Conservation (phyloP, 1,284 basidiomycete genomes). For the Cutaneotrichosporon curvatum region DNA sequence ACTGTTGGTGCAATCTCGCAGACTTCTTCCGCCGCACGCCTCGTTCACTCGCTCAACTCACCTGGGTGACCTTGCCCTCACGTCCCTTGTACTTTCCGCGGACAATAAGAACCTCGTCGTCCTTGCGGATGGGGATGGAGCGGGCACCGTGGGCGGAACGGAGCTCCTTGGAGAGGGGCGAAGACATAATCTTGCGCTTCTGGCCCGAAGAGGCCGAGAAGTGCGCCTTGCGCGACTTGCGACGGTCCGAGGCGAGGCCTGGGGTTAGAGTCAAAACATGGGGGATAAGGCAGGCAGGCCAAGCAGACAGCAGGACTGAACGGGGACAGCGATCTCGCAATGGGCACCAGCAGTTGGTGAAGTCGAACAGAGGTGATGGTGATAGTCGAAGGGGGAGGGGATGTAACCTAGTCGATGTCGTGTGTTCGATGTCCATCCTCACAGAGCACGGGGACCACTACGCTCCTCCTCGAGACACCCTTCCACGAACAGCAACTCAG, state of each 20-base stretch:
- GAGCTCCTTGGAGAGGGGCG: conserved; percentile 91
- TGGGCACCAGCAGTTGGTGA: too few species aligned
- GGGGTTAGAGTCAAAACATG: conserved; percentile 6
- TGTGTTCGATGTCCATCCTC: too few species aligned
- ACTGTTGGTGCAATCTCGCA: too few species aligned
- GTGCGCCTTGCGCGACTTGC: conserved; percentile 96
- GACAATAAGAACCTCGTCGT: conserved; percentile 96
- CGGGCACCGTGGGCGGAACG: conserved; percentile 86
- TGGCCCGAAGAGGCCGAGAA: conserved; percentile 85
- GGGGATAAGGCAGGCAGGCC: background rate
- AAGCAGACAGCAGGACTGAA: background rate
- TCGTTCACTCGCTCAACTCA: conserved; percentile 18
- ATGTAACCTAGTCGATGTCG: too few species aligned
- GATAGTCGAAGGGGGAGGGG: too few species aligned
- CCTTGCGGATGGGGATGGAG: conserved; percentile 92
- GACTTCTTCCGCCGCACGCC: background rate
- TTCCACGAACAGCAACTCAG: too few species aligned
- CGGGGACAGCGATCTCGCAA: background rate
- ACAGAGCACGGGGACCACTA: too few species aligned
- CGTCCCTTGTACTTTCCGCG: conserved; percentile 95
- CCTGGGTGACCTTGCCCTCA: conserved; percentile 92
- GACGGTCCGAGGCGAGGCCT: conserved; percentile 54
- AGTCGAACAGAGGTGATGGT: too few species aligned
- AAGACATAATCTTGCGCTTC: conserved; percentile 97
- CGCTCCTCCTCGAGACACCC: too few species aligned